Conservation (phyloP, 495 filamentous ascomycete species). For the Penicillium paradoxum region DNA sequence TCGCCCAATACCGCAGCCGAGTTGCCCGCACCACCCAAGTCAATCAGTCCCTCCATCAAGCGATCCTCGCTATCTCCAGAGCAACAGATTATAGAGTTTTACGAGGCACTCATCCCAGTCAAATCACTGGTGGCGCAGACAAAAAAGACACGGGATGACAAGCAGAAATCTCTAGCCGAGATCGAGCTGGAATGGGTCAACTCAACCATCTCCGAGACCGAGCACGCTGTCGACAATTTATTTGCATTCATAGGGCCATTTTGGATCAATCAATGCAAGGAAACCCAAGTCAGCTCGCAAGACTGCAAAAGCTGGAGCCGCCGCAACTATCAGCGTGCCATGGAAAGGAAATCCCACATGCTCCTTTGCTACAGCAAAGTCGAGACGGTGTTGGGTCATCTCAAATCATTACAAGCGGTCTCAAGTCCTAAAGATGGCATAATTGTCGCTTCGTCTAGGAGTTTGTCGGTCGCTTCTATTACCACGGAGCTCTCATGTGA, state of each 20-base stretch:
- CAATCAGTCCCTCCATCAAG: too few species aligned
- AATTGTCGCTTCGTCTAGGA: not conserved
- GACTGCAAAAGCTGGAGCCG: not conserved
- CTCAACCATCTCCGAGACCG: not conserved
- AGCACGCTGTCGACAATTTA: not conserved
- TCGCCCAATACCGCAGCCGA: not conserved
- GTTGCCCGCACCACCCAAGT: not conserved
- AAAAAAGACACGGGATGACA: not conserved
- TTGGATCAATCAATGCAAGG: not conserved
- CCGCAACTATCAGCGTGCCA: not conserved
- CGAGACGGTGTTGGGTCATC: conserved; percentile 1
- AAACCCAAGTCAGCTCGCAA: not conserved
- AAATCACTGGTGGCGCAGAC: not conserved
- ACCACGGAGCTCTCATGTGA: not conserved
- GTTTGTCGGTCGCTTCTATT: not conserved
- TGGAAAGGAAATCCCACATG: not conserved
- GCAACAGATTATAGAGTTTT: not conserved
- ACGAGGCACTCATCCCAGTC: not conserved
- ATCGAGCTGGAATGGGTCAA: conserved; percentile 7
- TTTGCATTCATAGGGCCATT: not conserved
- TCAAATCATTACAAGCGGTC: not conserved
- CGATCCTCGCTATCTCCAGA: not conserved
- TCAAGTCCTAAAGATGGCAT: not conserved
- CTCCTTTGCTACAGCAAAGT: not conserved
- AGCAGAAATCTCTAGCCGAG: not conserved